phyloP scores from a whole-genome alignment of 768 basidiomycete genomes.

The Mycena sanguinolenta region DNA sequence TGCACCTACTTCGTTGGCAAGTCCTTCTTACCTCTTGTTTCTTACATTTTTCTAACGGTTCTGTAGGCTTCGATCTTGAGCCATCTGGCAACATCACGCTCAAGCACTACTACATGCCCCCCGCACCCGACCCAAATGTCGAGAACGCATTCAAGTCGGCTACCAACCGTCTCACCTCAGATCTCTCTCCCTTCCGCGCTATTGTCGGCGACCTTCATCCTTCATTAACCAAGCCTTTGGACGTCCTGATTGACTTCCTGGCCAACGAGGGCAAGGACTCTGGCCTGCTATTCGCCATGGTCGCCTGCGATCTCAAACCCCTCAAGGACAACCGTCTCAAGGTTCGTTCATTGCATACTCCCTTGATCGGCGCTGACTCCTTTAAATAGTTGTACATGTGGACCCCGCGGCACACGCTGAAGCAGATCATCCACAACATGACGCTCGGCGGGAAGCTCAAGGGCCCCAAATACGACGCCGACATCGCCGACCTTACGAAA shows the following conservation, averaged over 20 bases:
- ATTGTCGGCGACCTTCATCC: constrained; percentile 28
- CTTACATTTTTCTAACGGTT: neutral
- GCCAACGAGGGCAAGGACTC: constrained; percentile 30
- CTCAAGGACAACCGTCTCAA: constrained; percentile 33
- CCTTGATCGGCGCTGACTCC: neutral
- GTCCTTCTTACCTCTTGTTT: neutral
- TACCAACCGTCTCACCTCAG: constrained; percentile 33
- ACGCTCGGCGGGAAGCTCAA: constrained; percentile 34
- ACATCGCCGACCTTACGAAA: constrained; percentile 32
- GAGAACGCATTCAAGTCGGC: constrained; percentile 30
- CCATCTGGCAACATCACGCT: constrained; percentile 35
- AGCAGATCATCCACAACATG: constrained; percentile 37
- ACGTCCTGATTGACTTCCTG: constrained; percentile 28
- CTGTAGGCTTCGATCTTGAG: constrained; percentile 35
- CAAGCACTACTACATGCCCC: constrained; percentile 37
- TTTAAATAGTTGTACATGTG: constrained; percentile 28
- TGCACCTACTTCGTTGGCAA: constrained; percentile 35
- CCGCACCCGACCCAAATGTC: constrained; percentile 21
- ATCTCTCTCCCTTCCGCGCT: constrained; percentile 25
- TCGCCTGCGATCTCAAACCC: constrained; percentile 29
- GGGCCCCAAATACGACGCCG: constrained; percentile 29
- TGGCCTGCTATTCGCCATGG: constrained; percentile 29
- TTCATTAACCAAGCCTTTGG: constrained; percentile 24
- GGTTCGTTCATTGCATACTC: constrained; percentile 8
- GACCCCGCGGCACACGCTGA: constrained; percentile 30